Evolutionary conservation across 805 yeast species (phyloP), one percentile per base, ranked within the genome.

Genomic region (Saccharomycopsis schoenii): DNA sequence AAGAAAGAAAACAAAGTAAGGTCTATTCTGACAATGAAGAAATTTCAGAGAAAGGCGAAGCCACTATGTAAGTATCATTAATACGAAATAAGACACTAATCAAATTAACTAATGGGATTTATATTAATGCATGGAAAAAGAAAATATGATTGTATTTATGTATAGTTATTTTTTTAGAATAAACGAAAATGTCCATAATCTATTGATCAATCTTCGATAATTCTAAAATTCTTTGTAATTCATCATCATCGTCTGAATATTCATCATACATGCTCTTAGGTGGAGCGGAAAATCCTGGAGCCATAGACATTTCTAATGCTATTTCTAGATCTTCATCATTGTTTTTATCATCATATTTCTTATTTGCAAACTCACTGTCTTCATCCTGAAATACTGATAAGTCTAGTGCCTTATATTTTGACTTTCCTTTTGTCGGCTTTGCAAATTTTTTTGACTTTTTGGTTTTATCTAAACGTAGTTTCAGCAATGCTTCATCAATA

Each of bases 1-100:
- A 80, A 40, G 62, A 58, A 39, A 65, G 63, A 24, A 68, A 65
- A 62, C 62, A 62, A 15, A 61, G 21, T 10, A 57, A 43, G 15
- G 24, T 11, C 12, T 21, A 56, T 29, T 11, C 42, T 17, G 41
- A 54, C 40, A 24, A n/a, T 47, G 52, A 47, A 47, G n/a, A 24
- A 19, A 47, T 47, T 47, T 21, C n/a, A 10, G 25, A 47, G 11
- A 47, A 21, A 10, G 41, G 41, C 2, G 41, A 37, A 37, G 4
- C 10, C 4, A 12, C 41, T 12, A 5, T 14, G 15, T 37, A 9
- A 14, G 3, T 37, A 37, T 37, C 12, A 12, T 37, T 5, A 37
- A 37, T 37, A 37, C 4, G 12, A 5, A 3, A 12, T 5, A 14
- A 37, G 4, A 37, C 41, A 37, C 2, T 37, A 36, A 36, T 37